Evolutionary conservation across 2,329 filamentous ascomycete genomes (phyloP), one percentile per base, ranked within the genome.

Genomic region (Aureobasidium mangrovei): DNA sequence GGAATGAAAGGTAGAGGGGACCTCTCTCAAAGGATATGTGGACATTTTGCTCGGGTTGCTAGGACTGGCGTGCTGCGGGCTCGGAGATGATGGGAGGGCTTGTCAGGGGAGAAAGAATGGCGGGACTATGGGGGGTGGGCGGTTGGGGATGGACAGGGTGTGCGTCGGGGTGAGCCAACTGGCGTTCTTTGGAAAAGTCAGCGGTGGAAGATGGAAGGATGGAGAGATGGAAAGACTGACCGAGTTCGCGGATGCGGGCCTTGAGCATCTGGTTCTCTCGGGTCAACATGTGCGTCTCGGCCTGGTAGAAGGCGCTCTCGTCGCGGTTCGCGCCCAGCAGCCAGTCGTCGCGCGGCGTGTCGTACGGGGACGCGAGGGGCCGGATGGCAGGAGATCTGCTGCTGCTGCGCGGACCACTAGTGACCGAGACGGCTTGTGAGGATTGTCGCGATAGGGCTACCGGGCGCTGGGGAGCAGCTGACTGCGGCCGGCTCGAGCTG

Each of bases 191-290:
- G 31, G 8, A 12, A 7, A 7, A 27, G 7, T 35, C 4, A 5
- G 24, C 31, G 44, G 40, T 28, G 28, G 4, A 26, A 43, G 38
- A 6, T 26, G 4, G 5, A 4, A 4, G 27, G 26, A 28, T 28
- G 18, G 5, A 27, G 18, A 4, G 12, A 12, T 12, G 10, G 26
- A 45, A 12, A 33, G 26, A 38, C 75, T 61, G 71, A 86, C 85
- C 85, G 10, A 90, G 71, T 63, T 90, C 86, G 35, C 84, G 77
- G 56, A 90, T 86, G 46, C 87, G 77, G 65, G 84, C 78, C 58
- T 84, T 82, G 49, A 91, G 72, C 86, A 91, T 90, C 69, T 91
- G 86, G 61, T 91, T 91, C 72, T 91, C 87, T 28, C 87, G 77
- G 26, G 83, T 79, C 62, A 91, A 70, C 71, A 82, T 89, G 69